Base-by-base conservation (phyloP, 2,329 filamentous ascomycete species). In the Alternaria sp. region DNA sequence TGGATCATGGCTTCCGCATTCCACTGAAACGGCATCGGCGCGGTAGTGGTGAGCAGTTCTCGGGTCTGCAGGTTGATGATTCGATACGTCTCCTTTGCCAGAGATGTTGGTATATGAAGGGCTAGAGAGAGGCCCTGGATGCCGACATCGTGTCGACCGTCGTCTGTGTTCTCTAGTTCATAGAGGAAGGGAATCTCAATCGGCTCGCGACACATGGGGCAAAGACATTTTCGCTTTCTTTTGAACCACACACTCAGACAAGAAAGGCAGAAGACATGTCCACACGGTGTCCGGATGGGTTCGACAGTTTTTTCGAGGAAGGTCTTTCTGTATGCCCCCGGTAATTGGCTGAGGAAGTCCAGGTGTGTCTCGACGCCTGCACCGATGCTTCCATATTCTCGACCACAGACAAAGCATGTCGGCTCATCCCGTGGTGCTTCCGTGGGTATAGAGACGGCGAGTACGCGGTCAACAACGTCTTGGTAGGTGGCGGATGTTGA, bases 221-320 rank as follows among this genome's bases (percentile, higher is more conserved):
- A 61, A 12, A 25, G 50, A 19, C 56, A 25, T 5, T 2, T 10
- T 10, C 7, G n/a, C n/a, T 32, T 36, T 13, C n/a, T 28, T n/a
- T 36, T 40, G 19, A 52, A 55, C 55, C 50, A 61, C n/a, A n/a
- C 15, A 25, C 54, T 53, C n/a, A 66, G 44, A 50, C 50, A 61
- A 8, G 21, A 32, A 8, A 53, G 49, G 17, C 58, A 61, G 40
- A 59, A 61, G 3, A 13, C 36, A 25, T 64, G 58, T 8, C 58
- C 51, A 45, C 58, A 64, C 5, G 45, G 36, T 23, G 50, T 66
- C 12, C 21, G 56, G 5, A 50, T 46, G 5, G 54, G 32, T 45
- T 52, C 28, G 9, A 66, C 30, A 12, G 13, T 46, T 3, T 43
- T 13, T 17, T 63, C 59, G 15, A 46, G 28, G 19, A 40, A 57